These are phyloP conservation scores for Cercospora citrullina DNA, from an alignment of 2,329 filamentous ascomycete genomes.

Conservation along the genomic window DNA sequence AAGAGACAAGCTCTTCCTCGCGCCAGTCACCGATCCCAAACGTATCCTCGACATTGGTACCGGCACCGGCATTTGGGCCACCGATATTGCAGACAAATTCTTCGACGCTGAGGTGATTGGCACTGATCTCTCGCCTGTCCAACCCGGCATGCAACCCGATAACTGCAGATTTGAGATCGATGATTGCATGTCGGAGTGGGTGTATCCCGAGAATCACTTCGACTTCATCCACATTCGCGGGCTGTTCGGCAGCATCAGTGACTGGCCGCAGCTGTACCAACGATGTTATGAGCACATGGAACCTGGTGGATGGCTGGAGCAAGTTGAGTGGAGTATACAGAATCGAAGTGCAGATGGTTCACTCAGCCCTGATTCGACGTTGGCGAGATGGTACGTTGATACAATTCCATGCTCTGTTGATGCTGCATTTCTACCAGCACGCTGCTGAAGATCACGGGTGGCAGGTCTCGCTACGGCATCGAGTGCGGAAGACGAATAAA, in stretches of 20 bases:
- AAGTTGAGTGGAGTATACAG: slow-evolving; percentile 42
- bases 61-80: slow-evolving; percentile 48
- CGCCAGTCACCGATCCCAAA: slow-evolving; percentile 32
- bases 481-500: slow-evolving; percentile 29
- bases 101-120: slow-evolving; percentile 40
- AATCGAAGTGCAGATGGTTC: slow-evolving; percentile 35
- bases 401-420: neutral
- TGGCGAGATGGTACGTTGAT: slow-evolving; percentile 29
- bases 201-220: slow-evolving; percentile 42
- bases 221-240: slow-evolving; percentile 47
- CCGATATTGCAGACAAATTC: slow-evolving; percentile 39
- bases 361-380: slow-evolving; percentile 27
- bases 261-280: slow-evolving; percentile 44
- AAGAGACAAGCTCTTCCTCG: slow-evolving; percentile 35
- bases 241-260: slow-evolving; percentile 44
- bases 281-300: slow-evolving; percentile 42
- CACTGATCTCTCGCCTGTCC: slow-evolving; percentile 42
- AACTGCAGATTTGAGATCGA: slow-evolving; percentile 51
- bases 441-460: neutral
- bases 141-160: slow-evolving; percentile 35
- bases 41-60: slow-evolving; percentile 48
- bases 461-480: slow-evolving; percentile 24
- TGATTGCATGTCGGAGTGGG: slow-evolving; percentile 45
- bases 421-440: neutral
- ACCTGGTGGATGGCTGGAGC: slow-evolving; percentile 48